A percentile compares a stretch with the other conserved stretches of the same genome.
Evolutionary conservation across 805 yeast species (phyloP).

Genomic region (Cyberlindnera mississippiensis): DNA sequence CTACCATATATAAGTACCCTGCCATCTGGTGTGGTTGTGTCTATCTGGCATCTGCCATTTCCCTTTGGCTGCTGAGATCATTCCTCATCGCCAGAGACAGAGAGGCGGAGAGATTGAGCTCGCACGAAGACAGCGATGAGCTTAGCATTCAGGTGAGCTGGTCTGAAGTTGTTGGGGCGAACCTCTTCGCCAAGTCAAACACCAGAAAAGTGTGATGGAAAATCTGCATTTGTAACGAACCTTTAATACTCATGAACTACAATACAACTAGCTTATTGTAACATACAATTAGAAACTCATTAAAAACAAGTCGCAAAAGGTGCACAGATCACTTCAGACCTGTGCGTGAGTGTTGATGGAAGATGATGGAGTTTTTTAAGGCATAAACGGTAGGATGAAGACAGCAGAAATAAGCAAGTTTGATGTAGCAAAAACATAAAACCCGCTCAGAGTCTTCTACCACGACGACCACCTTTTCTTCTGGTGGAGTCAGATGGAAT

Average conservation of each 20-base stretch:
- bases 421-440: slow-evolving; percentile 2
- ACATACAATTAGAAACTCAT: slow-evolving; percentile 30
- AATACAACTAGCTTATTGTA: slow-evolving; percentile 17
- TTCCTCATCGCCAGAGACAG: slow-evolving; percentile 50
- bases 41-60: slow-evolving; percentile 42
- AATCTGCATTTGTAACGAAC: background rate
- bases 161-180: background rate
- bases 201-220: slow-evolving; percentile 11
- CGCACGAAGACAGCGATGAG: slow-evolving; percentile 29
- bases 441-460: slow-evolving; percentile 88
- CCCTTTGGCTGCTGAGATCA: slow-evolving; percentile 46
- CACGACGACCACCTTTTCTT: slow-evolving; percentile 99
- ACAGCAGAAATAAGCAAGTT: slow-evolving; percentile 9
- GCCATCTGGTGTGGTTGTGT: slow-evolving; percentile 57
- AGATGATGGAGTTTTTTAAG: slow-evolving; percentile 3
- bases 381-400: slow-evolving; percentile 1
- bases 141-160: slow-evolving; percentile 18
- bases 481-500: slow-evolving; percentile 99
- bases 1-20: slow-evolving; percentile 48
- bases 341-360: slow-evolving; percentile 6
- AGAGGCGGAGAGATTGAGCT: slow-evolving; percentile 24
- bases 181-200: slow-evolving; percentile 11
- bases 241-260: too few species aligned
- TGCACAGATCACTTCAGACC: slow-evolving; percentile 7
- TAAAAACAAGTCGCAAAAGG: slow-evolving; percentile 23